These are phyloP conservation scores for Choricystis sp. DNA, from an alignment of 139 green algal species.

Conservation along the genomic window DNA sequence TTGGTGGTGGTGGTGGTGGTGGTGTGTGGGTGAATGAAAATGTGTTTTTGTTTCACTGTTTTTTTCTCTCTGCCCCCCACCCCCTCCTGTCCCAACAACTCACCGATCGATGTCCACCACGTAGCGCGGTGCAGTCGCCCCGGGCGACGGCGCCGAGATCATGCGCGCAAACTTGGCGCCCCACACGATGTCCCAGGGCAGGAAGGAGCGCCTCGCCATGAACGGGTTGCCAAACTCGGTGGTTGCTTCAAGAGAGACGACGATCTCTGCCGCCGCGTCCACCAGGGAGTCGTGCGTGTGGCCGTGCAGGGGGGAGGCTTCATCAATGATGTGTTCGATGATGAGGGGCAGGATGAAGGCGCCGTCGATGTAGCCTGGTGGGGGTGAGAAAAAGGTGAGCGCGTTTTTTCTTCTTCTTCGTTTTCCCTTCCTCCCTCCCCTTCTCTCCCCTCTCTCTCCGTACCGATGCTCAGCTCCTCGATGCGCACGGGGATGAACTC, in stretches of 20 bases:
- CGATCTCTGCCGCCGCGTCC: constrained; percentile 51
- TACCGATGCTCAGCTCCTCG: constrained; percentile 1
- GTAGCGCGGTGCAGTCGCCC: constrained; percentile 20
- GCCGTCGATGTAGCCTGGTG: constrained; percentile 37
- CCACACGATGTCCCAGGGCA: constrained; percentile 64
- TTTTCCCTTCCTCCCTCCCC: too few species aligned
- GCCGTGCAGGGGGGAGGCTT: constrained; percentile 56
- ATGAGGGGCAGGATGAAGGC: constrained; percentile 65
- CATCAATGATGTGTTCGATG: constrained; percentile 74
- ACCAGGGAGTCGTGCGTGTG: constrained; percentile 47
- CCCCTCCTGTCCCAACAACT: too few species aligned
- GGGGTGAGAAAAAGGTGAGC: too few species aligned
- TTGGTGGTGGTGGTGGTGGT: too few species aligned
- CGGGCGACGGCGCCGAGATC: constrained; percentile 22
- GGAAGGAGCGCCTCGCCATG: constrained; percentile 57
- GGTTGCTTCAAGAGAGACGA: constrained; percentile 62
- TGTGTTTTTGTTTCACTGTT: too few species aligned
- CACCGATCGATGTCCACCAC: constrained; percentile 44
- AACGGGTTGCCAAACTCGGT: constrained; percentile 69
- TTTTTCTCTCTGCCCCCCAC: too few species aligned
- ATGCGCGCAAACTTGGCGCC: constrained; percentile 45
- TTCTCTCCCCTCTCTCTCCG: neutral
- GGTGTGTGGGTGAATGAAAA: neutral
- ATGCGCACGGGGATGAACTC: constrained; percentile 41
- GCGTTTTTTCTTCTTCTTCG: too few species aligned